Percentiles rank a stretch among this genome's conserved stretches.
These are phyloP conservation scores for Exobasidium rhododendri DNA, from an alignment of 1,284 basidiomycete species.

Conservation along the genomic window DNA sequence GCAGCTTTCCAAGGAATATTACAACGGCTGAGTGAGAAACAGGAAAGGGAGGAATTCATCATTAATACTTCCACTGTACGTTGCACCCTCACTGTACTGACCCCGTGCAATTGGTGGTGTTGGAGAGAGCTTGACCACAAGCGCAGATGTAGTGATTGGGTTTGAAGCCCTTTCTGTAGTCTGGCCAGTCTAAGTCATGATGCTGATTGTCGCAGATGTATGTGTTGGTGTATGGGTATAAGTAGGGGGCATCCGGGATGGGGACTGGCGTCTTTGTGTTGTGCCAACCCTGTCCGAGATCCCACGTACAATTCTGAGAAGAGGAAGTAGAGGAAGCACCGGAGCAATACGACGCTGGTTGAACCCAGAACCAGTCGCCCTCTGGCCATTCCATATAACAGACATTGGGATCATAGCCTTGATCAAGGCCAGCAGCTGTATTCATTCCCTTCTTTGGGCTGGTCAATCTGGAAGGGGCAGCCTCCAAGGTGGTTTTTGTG, in stretches of 20 bases:
- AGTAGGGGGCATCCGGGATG: not conserved
- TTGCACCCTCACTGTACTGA: too few species aligned
- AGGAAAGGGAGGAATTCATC: too few species aligned
- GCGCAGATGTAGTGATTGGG: conserved; percentile 5
- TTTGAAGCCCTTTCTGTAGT: not conserved
- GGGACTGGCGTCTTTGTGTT: not conserved
- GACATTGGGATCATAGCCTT: not conserved
- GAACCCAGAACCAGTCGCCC: not conserved
- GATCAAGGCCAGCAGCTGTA: too few species aligned
- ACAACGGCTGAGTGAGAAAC: conserved; percentile 1
- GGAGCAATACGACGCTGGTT: not conserved
- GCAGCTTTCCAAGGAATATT: not conserved
- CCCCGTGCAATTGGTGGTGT: not conserved
- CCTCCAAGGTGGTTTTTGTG: too few species aligned
- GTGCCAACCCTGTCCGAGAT: not conserved
- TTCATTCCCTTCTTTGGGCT: too few species aligned
- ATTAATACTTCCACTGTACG: not conserved
- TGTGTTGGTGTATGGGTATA: not conserved
- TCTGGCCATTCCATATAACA: not conserved
- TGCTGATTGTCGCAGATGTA: conserved; percentile 1
- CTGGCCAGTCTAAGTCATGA: not conserved
- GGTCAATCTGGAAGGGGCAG: too few species aligned
- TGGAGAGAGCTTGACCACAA: not conserved
- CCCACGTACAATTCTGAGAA: not conserved
- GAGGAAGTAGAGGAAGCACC: not conserved